A percentile compares a stretch with the other conserved stretches of the same genome.
These are phyloP conservation scores for Fistulina hepatica DNA, from an alignment of 1,284 basidiomycete species.

Conservation along the genomic window DNA sequence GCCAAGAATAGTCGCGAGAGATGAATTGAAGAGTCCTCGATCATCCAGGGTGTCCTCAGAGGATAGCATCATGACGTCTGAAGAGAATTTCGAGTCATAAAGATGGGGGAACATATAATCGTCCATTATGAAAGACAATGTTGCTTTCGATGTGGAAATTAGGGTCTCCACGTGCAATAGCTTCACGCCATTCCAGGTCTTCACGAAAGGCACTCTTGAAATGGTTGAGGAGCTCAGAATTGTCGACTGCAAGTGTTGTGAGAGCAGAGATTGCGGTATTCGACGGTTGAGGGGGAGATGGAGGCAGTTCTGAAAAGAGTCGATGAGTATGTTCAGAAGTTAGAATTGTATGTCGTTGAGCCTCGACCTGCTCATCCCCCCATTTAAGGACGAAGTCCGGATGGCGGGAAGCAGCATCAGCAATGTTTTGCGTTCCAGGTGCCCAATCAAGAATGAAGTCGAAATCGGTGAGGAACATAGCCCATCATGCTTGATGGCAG, in stretches of 20 bases:
- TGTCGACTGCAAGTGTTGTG: slow-evolving; percentile 3
- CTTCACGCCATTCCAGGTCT: slow-evolving; percentile 4
- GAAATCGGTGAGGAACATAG: slow-evolving; percentile 8
- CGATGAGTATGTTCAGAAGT: slow-evolving; percentile 16
- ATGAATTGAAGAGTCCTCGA: background rate
- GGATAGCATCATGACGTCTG: slow-evolving; percentile 9
- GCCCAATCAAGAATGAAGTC: slow-evolving; percentile 13
- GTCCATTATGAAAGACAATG: slow-evolving; percentile 19
- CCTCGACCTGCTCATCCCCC: slow-evolving; percentile 19
- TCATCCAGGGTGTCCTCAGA: slow-evolving; percentile 2
- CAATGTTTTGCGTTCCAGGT: slow-evolving; percentile 16
- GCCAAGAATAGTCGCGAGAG: slow-evolving; percentile 1
- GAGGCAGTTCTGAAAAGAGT: slow-evolving; percentile 13
- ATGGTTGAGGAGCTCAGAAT: slow-evolving; percentile 2
- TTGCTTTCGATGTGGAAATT: slow-evolving; percentile 16
- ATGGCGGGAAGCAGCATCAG: slow-evolving; percentile 17
- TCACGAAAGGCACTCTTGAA: slow-evolving; percentile 4
- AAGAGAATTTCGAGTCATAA: slow-evolving; percentile 14
- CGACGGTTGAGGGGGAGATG: slow-evolving; percentile 7
- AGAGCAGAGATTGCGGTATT: slow-evolving; percentile 5
- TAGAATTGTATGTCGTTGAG: slow-evolving; percentile 16
- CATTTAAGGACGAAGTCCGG: slow-evolving; percentile 20
- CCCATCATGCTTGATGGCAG: slow-evolving; percentile 15
- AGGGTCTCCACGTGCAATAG: slow-evolving; percentile 20
- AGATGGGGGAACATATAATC: slow-evolving; percentile 1